phyloP scores from a whole-genome alignment of 2,329 filamentous ascomycete genomes.

The Fusarium sp. region DNA sequence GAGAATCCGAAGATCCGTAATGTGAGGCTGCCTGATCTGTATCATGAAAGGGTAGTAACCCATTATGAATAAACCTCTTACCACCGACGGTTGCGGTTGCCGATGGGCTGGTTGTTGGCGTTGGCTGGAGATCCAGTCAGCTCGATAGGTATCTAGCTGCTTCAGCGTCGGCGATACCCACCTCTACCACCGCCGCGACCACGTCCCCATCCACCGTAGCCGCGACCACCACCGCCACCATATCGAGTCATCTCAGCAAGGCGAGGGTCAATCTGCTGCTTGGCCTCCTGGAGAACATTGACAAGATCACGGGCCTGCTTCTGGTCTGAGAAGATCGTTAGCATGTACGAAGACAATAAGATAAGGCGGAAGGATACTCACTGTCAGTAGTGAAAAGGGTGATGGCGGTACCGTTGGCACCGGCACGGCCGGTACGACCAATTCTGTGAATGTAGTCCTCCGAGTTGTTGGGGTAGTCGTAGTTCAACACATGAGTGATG shows the following conservation, averaged over 20 bases:
- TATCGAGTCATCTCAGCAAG: constrained; percentile 96
- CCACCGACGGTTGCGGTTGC: constrained; percentile 61
- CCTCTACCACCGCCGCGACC: constrained; percentile 65
- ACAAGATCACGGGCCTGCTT: constrained; percentile 98
- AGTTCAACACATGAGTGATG: constrained; percentile 99
- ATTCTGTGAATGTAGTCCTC: constrained; percentile 99
- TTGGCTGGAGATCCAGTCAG: constrained; percentile 52
- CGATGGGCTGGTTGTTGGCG: constrained; percentile 60
- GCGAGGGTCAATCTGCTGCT: constrained; percentile 96
- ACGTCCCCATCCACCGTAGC: constrained; percentile 76
- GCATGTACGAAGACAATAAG: constrained; percentile 17
- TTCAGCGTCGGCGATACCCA: constrained; percentile 52
- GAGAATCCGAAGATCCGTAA: constrained; percentile 21
- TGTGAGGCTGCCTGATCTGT: constrained; percentile 22
- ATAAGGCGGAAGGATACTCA: constrained; percentile 61
- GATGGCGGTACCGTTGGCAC: constrained; percentile 93
- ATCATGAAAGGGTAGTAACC: constrained; percentile 19
- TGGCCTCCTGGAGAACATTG: constrained; percentile 89
- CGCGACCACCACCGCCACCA: constrained; percentile 77
- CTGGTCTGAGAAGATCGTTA: constrained; percentile 68
- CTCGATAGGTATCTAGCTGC: constrained; percentile 44
- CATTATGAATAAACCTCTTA: constrained; percentile 45
- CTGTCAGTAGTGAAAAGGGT: constrained; percentile 99
- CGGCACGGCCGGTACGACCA: constrained; percentile 94
- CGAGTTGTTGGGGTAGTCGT: constrained; percentile 99